These are phyloP conservation scores for Phytophthora pini DNA, from an alignment of 352 stramenopile species.

Conservation along the genomic window DNA sequence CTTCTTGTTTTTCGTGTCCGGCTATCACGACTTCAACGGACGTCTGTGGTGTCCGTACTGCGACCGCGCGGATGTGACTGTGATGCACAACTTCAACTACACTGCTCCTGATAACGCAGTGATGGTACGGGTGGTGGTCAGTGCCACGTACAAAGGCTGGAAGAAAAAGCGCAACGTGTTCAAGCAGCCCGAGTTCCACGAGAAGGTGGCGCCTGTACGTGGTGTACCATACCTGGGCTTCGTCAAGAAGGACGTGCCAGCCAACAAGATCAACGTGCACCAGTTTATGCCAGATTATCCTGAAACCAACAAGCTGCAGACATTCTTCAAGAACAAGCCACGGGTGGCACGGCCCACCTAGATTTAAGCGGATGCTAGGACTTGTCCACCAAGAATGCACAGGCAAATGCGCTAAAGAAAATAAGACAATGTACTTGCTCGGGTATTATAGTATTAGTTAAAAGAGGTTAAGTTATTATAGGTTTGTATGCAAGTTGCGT, in stretches of 20 bases:
- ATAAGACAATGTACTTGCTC: neutral
- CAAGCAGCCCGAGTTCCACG: conserved; percentile 65
- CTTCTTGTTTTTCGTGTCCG: conserved; percentile 83
- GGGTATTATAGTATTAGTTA: no score
- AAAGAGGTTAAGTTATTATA: neutral
- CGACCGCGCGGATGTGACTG: conserved; percentile 67
- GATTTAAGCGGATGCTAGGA: neutral
- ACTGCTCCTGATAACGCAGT: conserved; percentile 65
- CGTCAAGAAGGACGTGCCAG: conserved; percentile 58
- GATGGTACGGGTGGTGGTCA: conserved; percentile 61
- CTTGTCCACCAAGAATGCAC: neutral
- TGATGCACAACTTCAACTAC: conserved; percentile 87
- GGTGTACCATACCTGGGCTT: conserved; percentile 74
- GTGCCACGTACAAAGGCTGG: conserved; percentile 72
- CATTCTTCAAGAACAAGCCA: conserved; percentile 53
- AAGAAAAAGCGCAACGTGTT: conserved; percentile 86
- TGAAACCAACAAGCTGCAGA: conserved; percentile 51
- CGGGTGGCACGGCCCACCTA: conserved; percentile 32
- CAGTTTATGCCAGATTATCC: conserved; percentile 74
- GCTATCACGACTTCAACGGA: conserved; percentile 74
- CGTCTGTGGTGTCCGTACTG: conserved; percentile 85
- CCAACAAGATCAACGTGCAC: conserved; percentile 53
- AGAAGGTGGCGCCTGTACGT: conserved; percentile 60
- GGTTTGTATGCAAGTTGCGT: neutral
- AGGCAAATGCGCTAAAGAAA: neutral